Evolutionary conservation across 2,329 filamentous ascomycete genomes (phyloP), one percentile per base, ranked within the genome.

Genomic region (Colletotrichum sojae): DNA sequence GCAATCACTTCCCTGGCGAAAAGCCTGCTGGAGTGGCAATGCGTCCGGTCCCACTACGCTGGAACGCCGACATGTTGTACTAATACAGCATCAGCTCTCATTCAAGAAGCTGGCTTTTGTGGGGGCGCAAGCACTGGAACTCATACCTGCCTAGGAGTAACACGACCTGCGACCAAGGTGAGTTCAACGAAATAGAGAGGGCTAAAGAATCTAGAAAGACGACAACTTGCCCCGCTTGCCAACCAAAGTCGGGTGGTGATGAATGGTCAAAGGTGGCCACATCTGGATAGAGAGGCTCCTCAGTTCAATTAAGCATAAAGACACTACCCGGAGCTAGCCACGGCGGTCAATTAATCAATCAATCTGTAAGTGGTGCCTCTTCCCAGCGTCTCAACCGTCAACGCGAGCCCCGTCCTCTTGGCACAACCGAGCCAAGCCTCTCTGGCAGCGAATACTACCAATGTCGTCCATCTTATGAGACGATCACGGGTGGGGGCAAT

Each of bases 221-320:
- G 22, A 36, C 9, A 36, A 36, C 31, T 36, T 36, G 31, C 31
- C 31, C 31, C 31, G 31, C 31, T 9, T 36, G 31, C 31, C 31
- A 36, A 36, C 31, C 31, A 36, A 36, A 8, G 31, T 36, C 31
- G 10, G 31, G 31, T 36, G 31, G 31, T 36, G 31, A 36, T 36
- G 31, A 36, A 10, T 10, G 8, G 31, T 36, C 31, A 36, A 36
- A 36, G 31, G 10, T 9, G 10, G 5, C 31, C 31, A 36, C 8
- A 36, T 36, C 31, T 10, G 10, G 31, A 36, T 36, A 36, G 10
- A 10, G 31, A 36, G 31, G 31, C 31, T 36, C 31, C 52, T 6
- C 13, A 31, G 18, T 15, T 49, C 55, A 51, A 20, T 63, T 56
- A 46, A 39, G 36, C 59, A 57, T 57, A 57, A 67, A 63, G 27